These are phyloP conservation scores for Rossbeevera mucosa DNA, from an alignment of 768 basidiomycete genomes.

Conservation along the genomic window DNA sequence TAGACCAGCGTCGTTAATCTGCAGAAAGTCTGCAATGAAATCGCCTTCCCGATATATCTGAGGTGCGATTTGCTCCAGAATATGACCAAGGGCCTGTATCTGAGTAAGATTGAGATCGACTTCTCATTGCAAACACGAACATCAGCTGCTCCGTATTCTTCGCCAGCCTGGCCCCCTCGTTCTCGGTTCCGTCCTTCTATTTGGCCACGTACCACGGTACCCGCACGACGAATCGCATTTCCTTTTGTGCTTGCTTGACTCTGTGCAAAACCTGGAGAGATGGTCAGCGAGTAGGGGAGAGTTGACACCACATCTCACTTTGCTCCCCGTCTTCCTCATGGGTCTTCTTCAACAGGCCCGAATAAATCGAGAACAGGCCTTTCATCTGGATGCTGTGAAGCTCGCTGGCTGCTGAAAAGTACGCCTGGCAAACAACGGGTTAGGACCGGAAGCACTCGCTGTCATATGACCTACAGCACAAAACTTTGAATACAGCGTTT, in stretches of 20 bases:
- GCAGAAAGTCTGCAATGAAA: slow-evolving; percentile 88
- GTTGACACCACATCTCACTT: slow-evolving; percentile 37
- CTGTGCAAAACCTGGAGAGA: slow-evolving; percentile 39
- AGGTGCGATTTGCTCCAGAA: slow-evolving; percentile 71
- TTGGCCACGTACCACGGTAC: slow-evolving; percentile 79
- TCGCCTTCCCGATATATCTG: slow-evolving; percentile 80
- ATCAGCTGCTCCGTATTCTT: slow-evolving; percentile 67
- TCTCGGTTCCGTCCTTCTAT: slow-evolving; percentile 51
- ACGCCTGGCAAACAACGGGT: slow-evolving; percentile 53
- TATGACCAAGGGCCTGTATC: slow-evolving; percentile 63
- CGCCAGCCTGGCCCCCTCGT: slow-evolving; percentile 50
- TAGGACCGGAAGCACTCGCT: neutral
- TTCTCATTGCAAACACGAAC: slow-evolving; percentile 35
- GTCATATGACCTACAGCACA: slow-evolving; percentile 69
- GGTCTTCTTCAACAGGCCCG: slow-evolving; percentile 57
- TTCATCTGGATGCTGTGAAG: slow-evolving; percentile 81
- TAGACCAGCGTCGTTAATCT: slow-evolving; percentile 80
- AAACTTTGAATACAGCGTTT: slow-evolving; percentile 77
- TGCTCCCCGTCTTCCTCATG: slow-evolving; percentile 72
- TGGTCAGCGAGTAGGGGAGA: slow-evolving; percentile 1
- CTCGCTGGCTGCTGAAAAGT: slow-evolving; percentile 82
- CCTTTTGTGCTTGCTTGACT: slow-evolving; percentile 37
- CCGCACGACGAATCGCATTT: slow-evolving; percentile 72
- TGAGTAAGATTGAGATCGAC: neutral
- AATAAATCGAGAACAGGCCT: slow-evolving; percentile 57